phyloP scores from a whole-genome alignment of 148 eudicot species.

The Silene uniflora region DNA sequence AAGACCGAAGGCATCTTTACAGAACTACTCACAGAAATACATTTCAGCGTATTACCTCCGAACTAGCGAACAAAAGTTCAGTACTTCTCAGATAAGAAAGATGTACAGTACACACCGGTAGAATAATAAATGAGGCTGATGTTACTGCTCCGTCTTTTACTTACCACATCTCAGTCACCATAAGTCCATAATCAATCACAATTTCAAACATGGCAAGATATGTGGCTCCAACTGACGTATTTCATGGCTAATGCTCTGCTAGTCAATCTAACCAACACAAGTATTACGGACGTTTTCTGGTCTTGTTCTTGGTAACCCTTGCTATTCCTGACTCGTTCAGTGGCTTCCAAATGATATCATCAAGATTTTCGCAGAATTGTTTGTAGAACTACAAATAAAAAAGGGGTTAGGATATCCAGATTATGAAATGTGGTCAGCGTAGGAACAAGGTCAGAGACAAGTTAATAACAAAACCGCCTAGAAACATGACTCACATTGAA shows the following conservation, averaged over 20 bases:
- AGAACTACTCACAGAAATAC: neutral
- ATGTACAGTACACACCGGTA: neutral
- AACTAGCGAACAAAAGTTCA: neutral
- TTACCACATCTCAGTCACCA: neutral
- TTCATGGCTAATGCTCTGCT: neutral
- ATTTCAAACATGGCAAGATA: neutral
- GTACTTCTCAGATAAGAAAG: neutral
- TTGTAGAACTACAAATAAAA: slow-evolving; percentile 64
- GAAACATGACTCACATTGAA: slow-evolving; percentile 51
- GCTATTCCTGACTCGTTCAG: slow-evolving; percentile 54
- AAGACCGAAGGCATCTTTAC: neutral
- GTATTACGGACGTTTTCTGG: slow-evolving; percentile 43
- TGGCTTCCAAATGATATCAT: slow-evolving; percentile 88
- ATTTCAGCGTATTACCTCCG: neutral
- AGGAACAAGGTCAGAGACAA: neutral
- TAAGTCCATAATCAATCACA: neutral
- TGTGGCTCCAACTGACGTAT: neutral
- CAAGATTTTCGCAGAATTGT: slow-evolving; percentile 81
- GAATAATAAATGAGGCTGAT: neutral
- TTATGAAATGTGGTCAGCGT: neutral
- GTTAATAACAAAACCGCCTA: no score
- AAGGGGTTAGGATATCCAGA: slow-evolving; percentile 4
- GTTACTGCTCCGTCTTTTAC: neutral
- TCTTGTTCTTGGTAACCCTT: slow-evolving; percentile 49
- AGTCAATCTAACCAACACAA: neutral